Conservation (phyloP, 805 yeast genomes). For the Saccharomycopsis babjevae region DNA sequence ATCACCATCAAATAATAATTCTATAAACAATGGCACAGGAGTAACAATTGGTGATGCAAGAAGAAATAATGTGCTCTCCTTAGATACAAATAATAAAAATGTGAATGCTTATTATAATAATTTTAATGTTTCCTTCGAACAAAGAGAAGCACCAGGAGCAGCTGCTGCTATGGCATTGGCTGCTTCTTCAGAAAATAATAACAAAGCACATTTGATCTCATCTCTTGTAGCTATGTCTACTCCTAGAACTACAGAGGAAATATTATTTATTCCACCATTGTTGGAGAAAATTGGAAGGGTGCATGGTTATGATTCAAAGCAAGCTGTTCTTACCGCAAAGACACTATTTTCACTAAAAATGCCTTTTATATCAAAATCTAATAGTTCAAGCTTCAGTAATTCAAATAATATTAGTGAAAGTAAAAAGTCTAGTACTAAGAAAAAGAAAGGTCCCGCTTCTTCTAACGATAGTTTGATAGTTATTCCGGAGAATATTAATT, state of each 20-base stretch:
- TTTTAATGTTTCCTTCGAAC: slow-evolving; percentile 43
- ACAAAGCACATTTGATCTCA: slow-evolving; percentile 35
- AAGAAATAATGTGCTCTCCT: slow-evolving; percentile 22
- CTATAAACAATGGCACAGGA: not conserved
- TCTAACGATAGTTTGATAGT: slow-evolving; percentile 20
- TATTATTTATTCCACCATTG: slow-evolving; percentile 61
- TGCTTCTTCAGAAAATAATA: slow-evolving; percentile 9
- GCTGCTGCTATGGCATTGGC: slow-evolving; percentile 50
- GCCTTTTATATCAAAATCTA: slow-evolving; percentile 24
- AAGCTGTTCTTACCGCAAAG: slow-evolving; percentile 61
- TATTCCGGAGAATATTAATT: slow-evolving; percentile 25
- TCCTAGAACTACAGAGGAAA: slow-evolving; percentile 72
- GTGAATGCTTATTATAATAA: slow-evolving; percentile 4
- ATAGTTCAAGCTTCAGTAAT: slow-evolving; percentile 7
- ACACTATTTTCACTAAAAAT: slow-evolving; percentile 62
- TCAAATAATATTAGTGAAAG: not conserved
- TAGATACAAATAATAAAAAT: slow-evolving; percentile 3
- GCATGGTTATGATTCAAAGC: slow-evolving; percentile 62
- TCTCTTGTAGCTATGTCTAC: slow-evolving; percentile 59
- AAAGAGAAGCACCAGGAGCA: slow-evolving; percentile 66
- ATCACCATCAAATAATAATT: not conserved
- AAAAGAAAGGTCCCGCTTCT: slow-evolving; percentile 12
- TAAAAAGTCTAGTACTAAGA: not conserved
- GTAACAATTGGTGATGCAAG: slow-evolving; percentile 22
- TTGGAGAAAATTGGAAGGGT: slow-evolving; percentile 59